Base-by-base conservation (phyloP, 1,284 basidiomycete genomes). In the Cryptococcus depauperatus region DNA sequence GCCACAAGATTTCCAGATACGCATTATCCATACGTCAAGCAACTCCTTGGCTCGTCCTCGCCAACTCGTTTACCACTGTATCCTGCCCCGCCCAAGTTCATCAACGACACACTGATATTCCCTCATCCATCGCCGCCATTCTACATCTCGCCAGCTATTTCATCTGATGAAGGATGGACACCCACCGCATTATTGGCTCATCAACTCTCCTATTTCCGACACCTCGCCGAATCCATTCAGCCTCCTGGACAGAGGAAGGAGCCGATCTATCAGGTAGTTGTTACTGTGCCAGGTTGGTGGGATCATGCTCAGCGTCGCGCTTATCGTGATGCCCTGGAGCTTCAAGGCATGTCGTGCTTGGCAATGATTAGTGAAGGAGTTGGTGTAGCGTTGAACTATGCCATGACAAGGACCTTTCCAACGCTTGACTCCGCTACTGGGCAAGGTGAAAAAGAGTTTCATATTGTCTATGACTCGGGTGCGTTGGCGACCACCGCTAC, bases 401-500 rank as follows among this genome's bases (percentile, higher is more conserved):
- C 92, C 30, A 95, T 97, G 86, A 90, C 89, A 2, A 79, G 92
- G 29, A 78, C 79, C 0, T 98, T 98, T 75, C 73, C 82, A 1
- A 52, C 56, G 18, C 64, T 48, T 48, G 50, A 69, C 44, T 51
- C 52, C 7, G 57, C 47, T 18, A 64, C 59, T 10, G 62, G 64
- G 4, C 48, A 54, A 33, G 64, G 65, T 10, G 60, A 74, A 7
- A 81, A 82, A 16, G 91, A 95, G 68, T 80, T 83, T 66, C 91
- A 98, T 65, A 72, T 98, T 55, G 84, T 98, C 52, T 97, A 87
- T 70, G 95, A 98, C 62, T 85, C 89, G 1, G 93, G 95, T 30
- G 86, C 91, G 2, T 83, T 86, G 3, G 79, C 86, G 1, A 85
- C 89, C 25, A 80, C 83, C 23, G 91, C 92, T 0, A 91, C 91